Base-by-base conservation (phyloP, 2,329 filamentous ascomycete species). In the Botrytis elliptica region DNA sequence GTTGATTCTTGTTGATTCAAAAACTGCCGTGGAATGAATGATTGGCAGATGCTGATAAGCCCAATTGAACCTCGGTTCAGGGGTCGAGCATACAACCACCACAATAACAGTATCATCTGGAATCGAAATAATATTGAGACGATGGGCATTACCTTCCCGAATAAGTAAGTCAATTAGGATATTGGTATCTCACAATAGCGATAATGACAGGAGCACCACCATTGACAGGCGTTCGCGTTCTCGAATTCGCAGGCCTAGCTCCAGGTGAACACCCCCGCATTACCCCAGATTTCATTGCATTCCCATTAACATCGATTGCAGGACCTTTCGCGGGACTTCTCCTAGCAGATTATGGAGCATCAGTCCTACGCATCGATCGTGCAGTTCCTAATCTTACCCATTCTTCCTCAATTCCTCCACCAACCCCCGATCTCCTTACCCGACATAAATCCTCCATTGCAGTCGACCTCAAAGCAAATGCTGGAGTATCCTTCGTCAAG, bases 251-350 rank as follows among this genome's bases (percentile, higher is more conserved):
- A 38, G 90, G 90, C 42, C 83, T 92, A 44, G 87, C 87, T 67
- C 87, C 87, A 78, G 87, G 87, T 86, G 84, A 60, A 33, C 36
- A 66, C 67, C 71, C 57, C 57, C 86, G 87, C 70, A 4, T 82
- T 91, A 40, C 81, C 71, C 71, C 64, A n/a, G 71, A 73, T 69
- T 73, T 33, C 16, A 57, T 25, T 25, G 16, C 42, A 55, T 38
- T 10, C 33, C 7, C 40, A 73, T 60, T 75, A 70, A 74, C 20
- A 70, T 44, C 16, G 22, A 36, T 55, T 63, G 14, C 76, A 95
- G 94, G 92, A 40, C 95, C 95, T 62, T 98, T 96, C 82, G 92
- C 94, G 68, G 94, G 94, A 79, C 89, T 98, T 80, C 89, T 97
- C 69, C 91, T 98, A 75, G 91, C 95, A 78, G 95, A 98, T 83